Percentiles rank a stretch among this genome's conserved stretches.
phyloP scores from a whole-genome alignment of 306 rosid species.

The Lablab purpureus region DNA sequence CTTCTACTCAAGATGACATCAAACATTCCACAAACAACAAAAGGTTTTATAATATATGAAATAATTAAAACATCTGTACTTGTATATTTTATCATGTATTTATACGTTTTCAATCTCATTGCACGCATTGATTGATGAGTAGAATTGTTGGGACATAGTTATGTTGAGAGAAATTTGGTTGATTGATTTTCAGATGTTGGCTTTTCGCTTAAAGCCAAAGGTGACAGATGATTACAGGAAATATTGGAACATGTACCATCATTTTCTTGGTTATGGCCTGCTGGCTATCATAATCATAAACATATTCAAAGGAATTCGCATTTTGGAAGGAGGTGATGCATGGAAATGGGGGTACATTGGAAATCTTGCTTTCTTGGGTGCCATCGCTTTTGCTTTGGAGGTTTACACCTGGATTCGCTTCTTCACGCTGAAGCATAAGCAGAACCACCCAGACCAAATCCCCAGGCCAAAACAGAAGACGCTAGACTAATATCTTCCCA shows the following conservation, averaged over 20 bases:
- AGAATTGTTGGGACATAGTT: background rate
- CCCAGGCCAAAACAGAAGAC: background rate
- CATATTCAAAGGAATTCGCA: conserved; percentile 76
- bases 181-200: conserved; percentile 63
- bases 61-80: too few species aligned
- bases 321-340: conserved; percentile 53
- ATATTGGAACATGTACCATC: conserved; percentile 94
- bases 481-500: background rate
- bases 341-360: conserved; percentile 72
- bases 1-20: too few species aligned
- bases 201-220: conserved; percentile 61
- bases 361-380: conserved; percentile 54
- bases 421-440: background rate
- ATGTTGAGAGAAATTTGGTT: background rate
- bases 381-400: conserved; percentile 55
- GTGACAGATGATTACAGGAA: conserved; percentile 59
- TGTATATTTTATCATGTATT: too few species aligned
- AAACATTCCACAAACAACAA: too few species aligned
- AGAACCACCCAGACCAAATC: too few species aligned
- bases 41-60: too few species aligned
- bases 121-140: background rate
- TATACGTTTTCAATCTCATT: background rate
- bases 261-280: conserved; percentile 77
- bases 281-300: conserved; percentile 58
- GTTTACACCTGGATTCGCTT: conserved; percentile 62